phyloP scores from a whole-genome alignment of 1,284 basidiomycete species.

The Fomes fomentarius region DNA sequence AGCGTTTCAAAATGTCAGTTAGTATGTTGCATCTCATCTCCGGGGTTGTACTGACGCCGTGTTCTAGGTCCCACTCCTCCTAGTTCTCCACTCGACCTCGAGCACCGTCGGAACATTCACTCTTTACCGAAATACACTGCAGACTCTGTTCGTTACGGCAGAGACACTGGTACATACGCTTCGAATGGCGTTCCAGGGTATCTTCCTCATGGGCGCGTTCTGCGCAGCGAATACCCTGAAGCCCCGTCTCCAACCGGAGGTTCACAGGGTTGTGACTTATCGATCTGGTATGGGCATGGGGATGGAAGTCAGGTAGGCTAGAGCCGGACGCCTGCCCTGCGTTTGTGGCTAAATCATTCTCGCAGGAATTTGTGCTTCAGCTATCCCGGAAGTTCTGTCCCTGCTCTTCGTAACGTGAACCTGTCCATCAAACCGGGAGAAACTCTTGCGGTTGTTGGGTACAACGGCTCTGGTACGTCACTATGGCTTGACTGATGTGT shows the following conservation, averaged over 20 bases:
- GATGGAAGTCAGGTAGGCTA: slow-evolving; percentile 65
- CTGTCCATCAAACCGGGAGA: slow-evolving; percentile 74
- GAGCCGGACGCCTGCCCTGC: neutral
- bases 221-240: slow-evolving; percentile 72
- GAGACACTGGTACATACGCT: slow-evolving; percentile 61
- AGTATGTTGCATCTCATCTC: neutral
- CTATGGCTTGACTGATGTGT: neutral
- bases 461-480: slow-evolving; percentile 73
- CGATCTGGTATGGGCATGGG: slow-evolving; percentile 57
- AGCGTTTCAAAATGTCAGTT: slow-evolving; percentile 65
- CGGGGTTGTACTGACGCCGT: neutral
- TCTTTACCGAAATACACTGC: slow-evolving; percentile 76
- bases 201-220: slow-evolving; percentile 84
- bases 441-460: slow-evolving; percentile 81
- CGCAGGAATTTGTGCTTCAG: slow-evolving; percentile 70
- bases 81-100: slow-evolving; percentile 73
- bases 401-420: slow-evolving; percentile 68
- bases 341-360: slow-evolving; percentile 3
- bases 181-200: slow-evolving; percentile 74
- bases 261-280: slow-evolving; percentile 53
- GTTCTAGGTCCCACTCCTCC: slow-evolving; percentile 66
- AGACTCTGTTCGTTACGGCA: slow-evolving; percentile 66
- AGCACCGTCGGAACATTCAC: slow-evolving; percentile 76
- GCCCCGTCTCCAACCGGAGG: slow-evolving; percentile 63
- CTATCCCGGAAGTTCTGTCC: slow-evolving; percentile 71